Conservation (phyloP, 805 yeast genomes). For the Hermanozyma aechmeae region DNA sequence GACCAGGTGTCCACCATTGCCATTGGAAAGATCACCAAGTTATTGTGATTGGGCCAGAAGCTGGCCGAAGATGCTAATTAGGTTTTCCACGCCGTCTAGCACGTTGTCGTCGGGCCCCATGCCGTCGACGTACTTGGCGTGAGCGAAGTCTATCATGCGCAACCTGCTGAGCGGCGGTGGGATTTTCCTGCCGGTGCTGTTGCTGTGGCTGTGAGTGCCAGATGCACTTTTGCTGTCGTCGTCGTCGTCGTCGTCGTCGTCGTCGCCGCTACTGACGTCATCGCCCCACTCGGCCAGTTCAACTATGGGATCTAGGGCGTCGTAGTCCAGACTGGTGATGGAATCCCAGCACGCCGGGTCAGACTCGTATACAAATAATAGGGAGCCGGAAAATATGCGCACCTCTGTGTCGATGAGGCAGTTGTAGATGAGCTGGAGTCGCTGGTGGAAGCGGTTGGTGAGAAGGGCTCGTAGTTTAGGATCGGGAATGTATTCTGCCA, state of each 20-base stretch:
- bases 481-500: constrained; percentile 38
- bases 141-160: constrained; percentile 85
- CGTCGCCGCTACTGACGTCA: constrained; percentile 14
- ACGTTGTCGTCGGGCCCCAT: constrained; percentile 65
- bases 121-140: constrained; percentile 55
- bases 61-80: constrained; percentile 36
- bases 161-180: constrained; percentile 43
- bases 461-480: constrained; percentile 26
- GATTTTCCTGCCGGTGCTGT: constrained; percentile 6
- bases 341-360: constrained; percentile 45
- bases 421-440: constrained; percentile 59
- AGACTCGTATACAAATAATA: constrained; percentile 67
- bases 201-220: neutral
- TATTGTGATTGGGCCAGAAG: constrained; percentile 38
- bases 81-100: constrained; percentile 57
- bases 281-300: constrained; percentile 4
- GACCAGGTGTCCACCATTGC: constrained; percentile 98
- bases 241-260: constrained; percentile 14
- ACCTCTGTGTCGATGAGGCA: constrained; percentile 56
- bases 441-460: constrained; percentile 37
- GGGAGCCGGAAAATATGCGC: constrained; percentile 61
- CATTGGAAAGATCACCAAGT: constrained; percentile 92
- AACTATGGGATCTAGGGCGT: constrained; percentile 19
- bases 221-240: no score
- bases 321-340: constrained; percentile 6